Evolutionary conservation across 2,329 filamentous ascomycete species (phyloP).

Genomic region (Ambrosiella beaveri): DNA sequence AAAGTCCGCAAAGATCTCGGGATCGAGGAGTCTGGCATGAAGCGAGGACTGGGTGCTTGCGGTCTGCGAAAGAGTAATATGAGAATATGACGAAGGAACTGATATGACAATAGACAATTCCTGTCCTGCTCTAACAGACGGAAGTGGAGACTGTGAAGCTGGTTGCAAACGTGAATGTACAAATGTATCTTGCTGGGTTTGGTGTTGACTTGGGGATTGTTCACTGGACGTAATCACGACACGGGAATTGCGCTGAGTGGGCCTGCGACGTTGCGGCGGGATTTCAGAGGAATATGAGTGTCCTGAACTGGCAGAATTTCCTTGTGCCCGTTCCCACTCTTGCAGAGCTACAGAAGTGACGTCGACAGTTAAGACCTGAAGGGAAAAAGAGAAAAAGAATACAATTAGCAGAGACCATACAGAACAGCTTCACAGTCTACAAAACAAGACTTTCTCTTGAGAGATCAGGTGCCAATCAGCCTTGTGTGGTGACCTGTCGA

Average conservation of each 20-base stretch:
- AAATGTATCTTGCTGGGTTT: neutral
- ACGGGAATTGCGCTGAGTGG: constrained; percentile 1
- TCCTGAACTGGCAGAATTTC: neutral
- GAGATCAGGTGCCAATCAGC: neutral
- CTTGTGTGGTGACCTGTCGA: neutral
- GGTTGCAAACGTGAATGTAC: neutral
- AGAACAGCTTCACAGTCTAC: neutral
- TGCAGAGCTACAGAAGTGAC: constrained; percentile 1
- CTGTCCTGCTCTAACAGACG: neutral
- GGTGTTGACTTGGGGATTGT: neutral
- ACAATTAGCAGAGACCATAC: neutral
- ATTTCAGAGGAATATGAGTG: neutral
- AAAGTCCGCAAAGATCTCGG: neutral
- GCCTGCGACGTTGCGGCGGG: neutral
- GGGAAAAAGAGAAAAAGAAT: neutral
- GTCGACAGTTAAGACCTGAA: neutral
- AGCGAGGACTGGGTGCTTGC: neutral
- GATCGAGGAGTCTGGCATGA: neutral
- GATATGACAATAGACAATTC: neutral
- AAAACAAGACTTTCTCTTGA: neutral
- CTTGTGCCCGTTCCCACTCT: constrained; percentile 5
- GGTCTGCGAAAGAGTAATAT: neutral
- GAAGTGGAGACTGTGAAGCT: neutral
- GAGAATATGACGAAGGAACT: neutral
- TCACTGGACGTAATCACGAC: constrained; percentile 6